Percentiles rank a stretch among this genome's conserved stretches.
Evolutionary conservation across 192 early-diverging fungal genomes (phyloP).

Genomic region (Paraglomus occultum): DNA sequence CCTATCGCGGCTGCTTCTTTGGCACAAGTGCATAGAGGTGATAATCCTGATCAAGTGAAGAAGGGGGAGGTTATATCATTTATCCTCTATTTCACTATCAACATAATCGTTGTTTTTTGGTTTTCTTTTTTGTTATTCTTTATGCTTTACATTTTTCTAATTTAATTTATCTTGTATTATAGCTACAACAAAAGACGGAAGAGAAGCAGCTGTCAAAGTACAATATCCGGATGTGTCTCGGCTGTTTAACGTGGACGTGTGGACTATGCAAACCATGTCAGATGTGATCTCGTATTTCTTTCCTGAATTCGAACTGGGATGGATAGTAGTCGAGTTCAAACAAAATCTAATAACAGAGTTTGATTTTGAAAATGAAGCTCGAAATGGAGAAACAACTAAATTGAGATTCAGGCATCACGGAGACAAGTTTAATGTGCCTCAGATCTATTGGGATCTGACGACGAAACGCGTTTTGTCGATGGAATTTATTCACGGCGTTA

Average conservation of each 20-base stretch:
- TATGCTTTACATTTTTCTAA: not conserved
- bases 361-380: slow-evolving; percentile 46
- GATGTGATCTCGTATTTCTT: slow-evolving; percentile 42
- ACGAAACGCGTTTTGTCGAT: slow-evolving; percentile 48
- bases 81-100: not conserved
- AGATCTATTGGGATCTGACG: slow-evolving; percentile 46
- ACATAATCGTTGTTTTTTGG: not conserved
- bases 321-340: slow-evolving; percentile 48
- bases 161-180: not conserved
- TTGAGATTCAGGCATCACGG: slow-evolving; percentile 43
- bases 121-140: not conserved
- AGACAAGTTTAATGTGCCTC: slow-evolving; percentile 42
- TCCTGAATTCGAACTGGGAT: slow-evolving; percentile 48
- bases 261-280: slow-evolving; percentile 50
- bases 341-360: slow-evolving; percentile 48
- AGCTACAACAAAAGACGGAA: slow-evolving; percentile 46
- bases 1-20: slow-evolving; percentile 50
- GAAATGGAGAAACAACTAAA: slow-evolving; percentile 46
- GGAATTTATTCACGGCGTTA: slow-evolving; percentile 52
- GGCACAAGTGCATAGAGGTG: slow-evolving; percentile 50
- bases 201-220: slow-evolving; percentile 45
- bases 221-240: slow-evolving; percentile 49
- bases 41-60: not conserved
- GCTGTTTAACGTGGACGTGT: slow-evolving; percentile 46
- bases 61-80: too few species aligned